Evolutionary conservation across 805 yeast species (phyloP), one percentile per base, ranked within the genome.

Genomic region (Nakazawaea holstii): DNA sequence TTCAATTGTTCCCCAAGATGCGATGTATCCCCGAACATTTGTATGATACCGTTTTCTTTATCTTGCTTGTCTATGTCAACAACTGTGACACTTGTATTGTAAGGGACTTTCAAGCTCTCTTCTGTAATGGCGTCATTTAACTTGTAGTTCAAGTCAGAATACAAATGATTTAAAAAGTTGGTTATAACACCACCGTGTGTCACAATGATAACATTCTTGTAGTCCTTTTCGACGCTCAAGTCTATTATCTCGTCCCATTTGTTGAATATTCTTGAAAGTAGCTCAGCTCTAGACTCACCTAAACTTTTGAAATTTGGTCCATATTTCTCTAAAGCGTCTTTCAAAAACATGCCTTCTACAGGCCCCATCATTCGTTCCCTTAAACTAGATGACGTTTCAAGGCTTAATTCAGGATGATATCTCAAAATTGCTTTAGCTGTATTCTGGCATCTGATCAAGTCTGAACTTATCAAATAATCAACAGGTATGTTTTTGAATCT

Each of bases 171-270:
- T 35, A 78, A 59, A 33, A 82, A 72, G 28, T 80, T 75, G 40
- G 87, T 76, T 14, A 88, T 81, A 1, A 85, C 84, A 8, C 95
- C 95, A 17, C 96, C 96, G 60, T 88, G 96, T 11, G 89, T 79
- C 48, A 88, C 78, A 17, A 87, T 50, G 11, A 82, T 67, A 2
- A 84, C 73, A 55, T 85, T 86, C 43, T 63, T 64, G 47, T 64
- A 59, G 24, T 62, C 62, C 1, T 65, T 57, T 0, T 53, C 54
- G 3, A 61, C 55, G 2, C 74, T 63, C 27, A 66, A 67, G 8
- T 68, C 64, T 3, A 80, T 59, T 0, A 77, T 63, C 1, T 50
- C 44, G 20, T 69, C 61, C 69, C 84, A 74, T 43, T 73, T 79
- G 5, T 55, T 46, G 8, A 65, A 64, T 5, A 87, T 67, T 48